phyloP scores from a whole-genome alignment of 2,329 filamentous ascomycete genomes.

The Catunica adiposa region DNA sequence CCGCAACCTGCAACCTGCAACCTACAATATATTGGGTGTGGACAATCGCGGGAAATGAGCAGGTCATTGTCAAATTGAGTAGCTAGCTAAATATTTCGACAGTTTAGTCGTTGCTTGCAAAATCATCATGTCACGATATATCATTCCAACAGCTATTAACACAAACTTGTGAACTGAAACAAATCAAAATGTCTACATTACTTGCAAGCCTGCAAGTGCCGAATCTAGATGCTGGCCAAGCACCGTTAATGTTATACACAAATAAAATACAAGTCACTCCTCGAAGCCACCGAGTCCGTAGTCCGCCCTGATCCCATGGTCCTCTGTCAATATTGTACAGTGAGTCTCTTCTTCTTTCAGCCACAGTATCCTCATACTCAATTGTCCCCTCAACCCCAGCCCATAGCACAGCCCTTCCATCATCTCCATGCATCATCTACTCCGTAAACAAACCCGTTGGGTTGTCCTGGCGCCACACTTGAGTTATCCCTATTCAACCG shows the following conservation, averaged over 20 bases:
- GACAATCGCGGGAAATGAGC: too few species aligned
- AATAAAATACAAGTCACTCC: slow-evolving; percentile 9
- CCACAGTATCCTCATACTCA: not conserved
- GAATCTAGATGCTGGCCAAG: slow-evolving; percentile 4
- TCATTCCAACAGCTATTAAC: not conserved
- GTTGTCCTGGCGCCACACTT: slow-evolving; percentile 16
- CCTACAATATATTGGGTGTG: not conserved
- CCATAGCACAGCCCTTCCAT: not conserved
- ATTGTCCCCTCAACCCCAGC: too few species aligned
- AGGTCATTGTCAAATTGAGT: too few species aligned
- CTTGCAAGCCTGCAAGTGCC: not conserved
- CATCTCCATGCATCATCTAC: slow-evolving; percentile 1
- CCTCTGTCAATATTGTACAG: slow-evolving; percentile 8
- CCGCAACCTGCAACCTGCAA: not conserved
- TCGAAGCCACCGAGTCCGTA: not conserved
- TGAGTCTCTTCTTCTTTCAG: not conserved
- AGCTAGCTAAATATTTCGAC: too few species aligned
- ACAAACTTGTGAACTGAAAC: not conserved
- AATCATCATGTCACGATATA: not conserved
- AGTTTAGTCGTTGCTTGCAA: too few species aligned
- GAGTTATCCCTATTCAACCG: slow-evolving; percentile 14
- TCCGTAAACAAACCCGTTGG: slow-evolving; percentile 14
- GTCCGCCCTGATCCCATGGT: not conserved
- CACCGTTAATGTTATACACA: slow-evolving; percentile 12
- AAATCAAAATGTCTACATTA: not conserved